These are phyloP conservation scores for Tilletia setariae DNA, from an alignment of 1,284 basidiomycete genomes.

Conservation along the genomic window DNA sequence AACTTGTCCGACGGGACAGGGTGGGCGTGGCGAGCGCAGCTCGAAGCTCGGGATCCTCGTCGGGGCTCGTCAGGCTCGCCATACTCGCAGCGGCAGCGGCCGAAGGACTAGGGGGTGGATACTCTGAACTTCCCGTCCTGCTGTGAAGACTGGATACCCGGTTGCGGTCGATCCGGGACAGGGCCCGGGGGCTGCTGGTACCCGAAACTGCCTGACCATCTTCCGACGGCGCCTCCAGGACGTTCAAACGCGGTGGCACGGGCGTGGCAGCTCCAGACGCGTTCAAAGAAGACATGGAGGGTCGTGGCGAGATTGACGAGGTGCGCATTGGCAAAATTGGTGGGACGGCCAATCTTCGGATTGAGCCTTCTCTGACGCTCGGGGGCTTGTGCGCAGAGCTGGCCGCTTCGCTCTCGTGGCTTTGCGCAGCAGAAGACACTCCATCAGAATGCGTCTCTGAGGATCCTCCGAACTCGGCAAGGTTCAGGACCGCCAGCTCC, in stretches of 20 bases:
- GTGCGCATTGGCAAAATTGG: neutral
- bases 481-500: neutral
- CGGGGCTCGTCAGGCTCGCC: neutral
- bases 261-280: no score
- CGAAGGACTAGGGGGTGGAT: neutral
- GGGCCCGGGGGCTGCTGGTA: no score
- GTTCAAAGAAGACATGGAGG: no score
- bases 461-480: neutral
- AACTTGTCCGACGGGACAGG: conserved; percentile 4
- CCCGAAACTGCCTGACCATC: no score
- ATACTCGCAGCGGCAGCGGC: neutral
- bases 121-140: neutral
- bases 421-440: neutral
- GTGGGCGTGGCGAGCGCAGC: conserved; percentile 1
- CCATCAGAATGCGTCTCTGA: neutral
- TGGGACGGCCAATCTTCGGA: neutral
- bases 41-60: conserved; percentile 2
- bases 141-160: neutral
- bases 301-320: neutral
- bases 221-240: no score
- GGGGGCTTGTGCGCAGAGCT: neutral
- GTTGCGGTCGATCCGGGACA: no score
- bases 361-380: neutral
- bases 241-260: no score
- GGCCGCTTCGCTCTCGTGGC: neutral